Evolutionary conservation across 208 protist genomes (phyloP).

Genomic region (Leishmania lainsoni): DNA sequence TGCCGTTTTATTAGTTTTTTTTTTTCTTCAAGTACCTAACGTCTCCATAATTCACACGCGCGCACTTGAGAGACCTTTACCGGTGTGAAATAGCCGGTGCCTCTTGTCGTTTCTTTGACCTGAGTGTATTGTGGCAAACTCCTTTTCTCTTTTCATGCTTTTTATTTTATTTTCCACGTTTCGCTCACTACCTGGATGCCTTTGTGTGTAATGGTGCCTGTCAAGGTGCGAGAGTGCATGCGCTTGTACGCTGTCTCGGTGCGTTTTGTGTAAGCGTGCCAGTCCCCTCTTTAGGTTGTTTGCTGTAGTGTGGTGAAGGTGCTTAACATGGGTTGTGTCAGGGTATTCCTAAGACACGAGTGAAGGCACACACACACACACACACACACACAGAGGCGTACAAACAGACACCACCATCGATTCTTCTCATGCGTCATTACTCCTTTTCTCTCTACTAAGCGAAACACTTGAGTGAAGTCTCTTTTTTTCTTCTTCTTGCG

Average conservation of each 20-base stretch:
- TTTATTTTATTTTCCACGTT: not conserved
- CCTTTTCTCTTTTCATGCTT: not conserved
- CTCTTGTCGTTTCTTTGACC: not conserved
- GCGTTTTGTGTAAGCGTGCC: constrained; percentile 10
- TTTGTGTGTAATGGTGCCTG: not conserved
- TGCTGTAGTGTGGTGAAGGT: not conserved
- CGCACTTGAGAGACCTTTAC: not conserved
- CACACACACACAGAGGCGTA: too few species aligned
- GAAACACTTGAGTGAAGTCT: not conserved
- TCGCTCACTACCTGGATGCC: not conserved
- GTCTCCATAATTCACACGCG: not conserved
- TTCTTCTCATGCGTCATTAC: not conserved
- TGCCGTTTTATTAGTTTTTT: too few species aligned
- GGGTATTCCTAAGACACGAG: not conserved
- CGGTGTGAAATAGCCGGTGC: not conserved
- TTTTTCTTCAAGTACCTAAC: not conserved
- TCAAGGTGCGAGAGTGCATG: not conserved
- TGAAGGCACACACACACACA: not conserved
- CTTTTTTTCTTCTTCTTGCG: not conserved
- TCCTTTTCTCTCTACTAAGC: not conserved
- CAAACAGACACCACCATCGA: not conserved
- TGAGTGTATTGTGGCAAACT: not conserved
- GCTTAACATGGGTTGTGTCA: not conserved
- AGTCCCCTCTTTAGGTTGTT: not conserved
- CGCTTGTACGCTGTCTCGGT: not conserved